Conservation (phyloP, 2,329 filamentous ascomycete genomes). For the Penicillium sp. region DNA sequence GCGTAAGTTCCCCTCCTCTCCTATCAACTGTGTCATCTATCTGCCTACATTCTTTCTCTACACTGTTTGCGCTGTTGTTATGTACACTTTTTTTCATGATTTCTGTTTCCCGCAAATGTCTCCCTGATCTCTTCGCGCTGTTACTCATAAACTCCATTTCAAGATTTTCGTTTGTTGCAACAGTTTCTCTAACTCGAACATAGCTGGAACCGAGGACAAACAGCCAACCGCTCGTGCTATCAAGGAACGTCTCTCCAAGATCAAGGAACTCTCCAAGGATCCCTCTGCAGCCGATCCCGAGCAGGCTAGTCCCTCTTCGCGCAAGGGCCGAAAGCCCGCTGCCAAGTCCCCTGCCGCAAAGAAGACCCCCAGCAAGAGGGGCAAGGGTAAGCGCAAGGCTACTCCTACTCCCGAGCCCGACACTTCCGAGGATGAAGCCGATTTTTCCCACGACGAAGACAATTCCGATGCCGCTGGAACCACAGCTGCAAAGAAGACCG, state of each 20-base stretch:
- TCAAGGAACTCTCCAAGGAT: constrained; percentile 26
- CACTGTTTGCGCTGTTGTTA: no score
- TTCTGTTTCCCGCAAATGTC: no score
- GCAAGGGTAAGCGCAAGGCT: not conserved
- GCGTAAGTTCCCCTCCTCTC: constrained; percentile 29
- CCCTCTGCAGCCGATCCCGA: not conserved
- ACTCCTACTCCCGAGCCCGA: not conserved
- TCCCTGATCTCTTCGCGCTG: no score
- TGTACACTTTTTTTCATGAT: no score
- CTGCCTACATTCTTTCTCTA: no score
- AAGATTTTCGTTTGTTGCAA: not conserved
- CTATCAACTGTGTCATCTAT: no score
- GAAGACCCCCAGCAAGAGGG: not conserved
- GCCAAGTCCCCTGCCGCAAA: not conserved
- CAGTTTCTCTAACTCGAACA: constrained; percentile 6
- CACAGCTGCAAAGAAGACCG: no score
- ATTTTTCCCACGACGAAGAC: no score
- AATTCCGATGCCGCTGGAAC: no score
- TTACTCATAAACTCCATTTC: no score
- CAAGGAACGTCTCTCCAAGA: constrained; percentile 36
- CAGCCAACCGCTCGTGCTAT: constrained; percentile 41
- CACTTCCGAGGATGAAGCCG: not conserved
- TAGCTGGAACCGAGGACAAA: constrained; percentile 9
- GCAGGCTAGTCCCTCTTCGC: not conserved
- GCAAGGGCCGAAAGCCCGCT: not conserved